Conservation (phyloP, 768 basidiomycete genomes). For the Hygrophoropsis aurantiaca region DNA sequence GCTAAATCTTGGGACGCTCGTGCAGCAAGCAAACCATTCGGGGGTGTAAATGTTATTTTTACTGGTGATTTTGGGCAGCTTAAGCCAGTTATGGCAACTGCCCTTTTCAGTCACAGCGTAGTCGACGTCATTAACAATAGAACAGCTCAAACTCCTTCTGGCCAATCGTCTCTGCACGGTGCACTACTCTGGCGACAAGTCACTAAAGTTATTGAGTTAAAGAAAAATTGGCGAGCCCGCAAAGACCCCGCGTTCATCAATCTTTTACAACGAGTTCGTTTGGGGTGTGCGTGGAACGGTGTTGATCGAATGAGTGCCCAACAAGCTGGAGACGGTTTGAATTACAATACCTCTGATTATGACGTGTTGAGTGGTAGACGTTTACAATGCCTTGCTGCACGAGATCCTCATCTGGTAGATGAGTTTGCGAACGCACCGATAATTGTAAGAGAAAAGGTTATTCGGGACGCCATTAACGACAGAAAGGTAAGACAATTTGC, state of each 20-base stretch:
- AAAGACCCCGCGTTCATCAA: too few relatives aligned
- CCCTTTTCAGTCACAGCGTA: neutral
- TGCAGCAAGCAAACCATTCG: neutral
- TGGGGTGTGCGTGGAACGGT: too few relatives aligned
- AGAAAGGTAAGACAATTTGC: neutral
- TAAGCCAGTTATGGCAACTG: neutral
- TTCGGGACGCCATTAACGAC: neutral
- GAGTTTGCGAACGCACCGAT: neutral
- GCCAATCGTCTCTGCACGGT: neutral
- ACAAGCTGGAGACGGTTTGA: too few relatives aligned
- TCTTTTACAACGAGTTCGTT: too few relatives aligned
- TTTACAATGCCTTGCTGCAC: too few relatives aligned
- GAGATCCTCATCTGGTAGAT: too few relatives aligned
- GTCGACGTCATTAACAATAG: neutral
- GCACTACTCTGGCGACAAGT: neutral
- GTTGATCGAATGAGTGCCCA: too few relatives aligned
- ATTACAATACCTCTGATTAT: too few relatives aligned
- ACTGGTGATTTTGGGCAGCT: neutral
- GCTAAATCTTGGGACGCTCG: neutral
- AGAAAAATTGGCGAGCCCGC: neutral
- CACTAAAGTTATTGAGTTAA: neutral
- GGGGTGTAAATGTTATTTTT: neutral
- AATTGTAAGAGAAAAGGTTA: neutral
- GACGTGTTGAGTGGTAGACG: too few relatives aligned
- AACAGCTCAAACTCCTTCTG: neutral